These are phyloP conservation scores for Trichoderma asperelloides DNA, from an alignment of 495 filamentous ascomycete genomes.

Conservation along the genomic window DNA sequence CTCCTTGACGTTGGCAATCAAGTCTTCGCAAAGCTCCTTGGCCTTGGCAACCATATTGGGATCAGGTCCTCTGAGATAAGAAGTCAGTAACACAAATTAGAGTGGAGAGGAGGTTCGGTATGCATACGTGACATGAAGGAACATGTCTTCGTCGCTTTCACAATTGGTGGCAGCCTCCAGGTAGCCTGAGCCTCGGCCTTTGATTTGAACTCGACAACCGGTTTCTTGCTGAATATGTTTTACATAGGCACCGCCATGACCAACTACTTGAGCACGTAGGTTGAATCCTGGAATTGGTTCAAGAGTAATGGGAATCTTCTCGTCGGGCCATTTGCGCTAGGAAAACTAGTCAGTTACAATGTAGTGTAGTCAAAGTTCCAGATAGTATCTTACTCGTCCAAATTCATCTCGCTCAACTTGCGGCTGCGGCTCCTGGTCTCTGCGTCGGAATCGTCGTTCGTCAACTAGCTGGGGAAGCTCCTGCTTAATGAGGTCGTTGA, in stretches of 20 bases:
- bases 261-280: conserved; percentile 87
- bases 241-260: conserved; percentile 84
- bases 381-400: conserved; percentile 59
- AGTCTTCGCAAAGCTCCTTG: conserved; percentile 78
- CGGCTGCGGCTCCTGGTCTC: conserved; percentile 60
- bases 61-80: conserved; percentile 63
- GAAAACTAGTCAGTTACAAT: conserved; percentile 19
- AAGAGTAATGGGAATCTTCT: conserved; percentile 81
- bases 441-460: conserved; percentile 82
- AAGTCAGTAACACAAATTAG: conserved; percentile 22
- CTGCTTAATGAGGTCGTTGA: conserved; percentile 92
- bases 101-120: neutral
- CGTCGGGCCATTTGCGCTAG: conserved; percentile 97
- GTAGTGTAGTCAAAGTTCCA: conserved; percentile 9
- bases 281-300: conserved; percentile 96
- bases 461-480: conserved; percentile 93
- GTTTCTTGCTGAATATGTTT: conserved; percentile 97
- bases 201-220: conserved; percentile 91
- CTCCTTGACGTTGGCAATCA: conserved; percentile 71
- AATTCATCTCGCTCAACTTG: conserved; percentile 86
- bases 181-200: conserved; percentile 93
- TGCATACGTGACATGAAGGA: conserved; percentile 82
- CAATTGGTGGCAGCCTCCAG: conserved; percentile 71
- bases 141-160: conserved; percentile 94
- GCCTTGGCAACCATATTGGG: conserved; percentile 76